These are phyloP conservation scores for Paradendryphiella salina DNA, from an alignment of 2,329 filamentous ascomycete species.

Conservation along the genomic window DNA sequence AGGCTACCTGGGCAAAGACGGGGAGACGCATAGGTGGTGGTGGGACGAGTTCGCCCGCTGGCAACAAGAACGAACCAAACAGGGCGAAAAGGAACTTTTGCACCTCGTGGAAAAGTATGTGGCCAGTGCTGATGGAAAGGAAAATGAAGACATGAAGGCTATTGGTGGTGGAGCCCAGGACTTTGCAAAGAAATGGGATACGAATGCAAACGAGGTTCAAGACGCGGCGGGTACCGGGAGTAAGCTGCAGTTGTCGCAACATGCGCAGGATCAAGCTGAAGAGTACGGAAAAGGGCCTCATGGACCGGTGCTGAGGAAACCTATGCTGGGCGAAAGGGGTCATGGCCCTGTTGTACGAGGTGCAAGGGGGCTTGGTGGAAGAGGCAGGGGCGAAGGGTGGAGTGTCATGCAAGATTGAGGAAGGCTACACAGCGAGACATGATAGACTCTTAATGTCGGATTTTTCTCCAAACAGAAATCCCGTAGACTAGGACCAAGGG, in stretches of 20 bases:
- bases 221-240: neutral
- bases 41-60: constrained; percentile 54
- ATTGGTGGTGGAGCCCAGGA: constrained; percentile 38
- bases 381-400: constrained; percentile 15
- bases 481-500: too few species aligned
- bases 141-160: constrained; percentile 36
- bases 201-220: neutral
- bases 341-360: constrained; percentile 35
- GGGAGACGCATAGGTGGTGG: constrained; percentile 58
- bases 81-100: constrained; percentile 27
- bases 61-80: constrained; percentile 35
- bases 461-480: too few species aligned
- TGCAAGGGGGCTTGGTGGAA: constrained; percentile 4
- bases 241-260: neutral
- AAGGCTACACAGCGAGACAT: too few species aligned
- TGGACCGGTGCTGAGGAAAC: constrained; percentile 24
- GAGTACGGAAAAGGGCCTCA: constrained; percentile 9
- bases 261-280: constrained; percentile 7
- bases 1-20: constrained; percentile 56
- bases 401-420: too few species aligned
- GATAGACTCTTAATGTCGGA: too few species aligned
- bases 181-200: constrained; percentile 37
- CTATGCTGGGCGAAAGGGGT: constrained; percentile 32
- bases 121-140: constrained; percentile 25
- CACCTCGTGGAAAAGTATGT: constrained; percentile 28